Percentiles rank a stretch among this genome's conserved stretches.
phyloP scores from a whole-genome alignment of 768 basidiomycete species.

The Tulasnella calospora region DNA sequence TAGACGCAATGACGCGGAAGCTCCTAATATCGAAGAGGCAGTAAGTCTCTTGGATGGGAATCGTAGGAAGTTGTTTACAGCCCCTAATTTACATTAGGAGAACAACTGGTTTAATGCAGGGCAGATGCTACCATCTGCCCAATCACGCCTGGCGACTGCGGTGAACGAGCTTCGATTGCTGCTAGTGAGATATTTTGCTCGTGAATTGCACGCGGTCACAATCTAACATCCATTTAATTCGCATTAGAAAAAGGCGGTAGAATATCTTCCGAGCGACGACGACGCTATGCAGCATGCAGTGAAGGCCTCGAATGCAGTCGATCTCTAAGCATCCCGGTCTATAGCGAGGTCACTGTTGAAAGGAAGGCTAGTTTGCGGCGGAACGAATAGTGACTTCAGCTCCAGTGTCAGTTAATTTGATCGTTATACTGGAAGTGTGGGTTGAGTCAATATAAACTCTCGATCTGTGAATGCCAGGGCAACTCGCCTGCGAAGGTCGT shows the following conservation, averaged over 20 bases:
- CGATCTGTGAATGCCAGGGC: neutral
- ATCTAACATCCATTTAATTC: neutral
- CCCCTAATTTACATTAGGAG: neutral
- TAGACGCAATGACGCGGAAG: neutral
- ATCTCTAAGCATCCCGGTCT: neutral
- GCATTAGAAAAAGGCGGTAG: neutral
- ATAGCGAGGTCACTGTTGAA: neutral
- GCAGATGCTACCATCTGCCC: neutral
- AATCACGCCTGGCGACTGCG: neutral
- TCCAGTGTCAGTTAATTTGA: neutral
- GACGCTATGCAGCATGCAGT: neutral
- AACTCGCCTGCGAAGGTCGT: conserved; percentile 52
- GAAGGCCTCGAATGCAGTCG: neutral
- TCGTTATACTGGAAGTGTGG: neutral
- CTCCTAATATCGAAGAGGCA: neutral
- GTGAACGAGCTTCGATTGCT: neutral
- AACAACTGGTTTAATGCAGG: neutral
- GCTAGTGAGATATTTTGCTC: neutral
- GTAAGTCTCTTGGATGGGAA: neutral
- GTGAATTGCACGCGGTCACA: neutral
- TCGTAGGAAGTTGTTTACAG: neutral
- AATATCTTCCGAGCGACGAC: neutral
- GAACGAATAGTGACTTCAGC: neutral
- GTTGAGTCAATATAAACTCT: neutral
- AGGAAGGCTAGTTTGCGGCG: neutral